Conservation (phyloP, 768 basidiomycete genomes). For the Lactarius pseudohatsudake region DNA sequence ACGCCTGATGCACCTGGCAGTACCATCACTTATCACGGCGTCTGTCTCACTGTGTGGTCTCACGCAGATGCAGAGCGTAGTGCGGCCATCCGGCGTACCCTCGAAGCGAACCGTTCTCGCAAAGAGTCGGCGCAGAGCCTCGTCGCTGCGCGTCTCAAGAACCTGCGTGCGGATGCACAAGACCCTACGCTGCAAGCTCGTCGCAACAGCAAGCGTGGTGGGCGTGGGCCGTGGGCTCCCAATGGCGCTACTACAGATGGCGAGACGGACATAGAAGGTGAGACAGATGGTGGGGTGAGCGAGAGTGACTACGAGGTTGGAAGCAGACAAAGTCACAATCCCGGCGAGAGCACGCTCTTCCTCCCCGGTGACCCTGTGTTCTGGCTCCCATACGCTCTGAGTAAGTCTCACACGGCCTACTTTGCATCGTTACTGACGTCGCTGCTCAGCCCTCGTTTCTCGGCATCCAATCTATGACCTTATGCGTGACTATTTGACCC, state of each 20-base stretch:
- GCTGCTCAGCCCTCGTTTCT: conserved; percentile 74
- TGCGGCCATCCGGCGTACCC: conserved; percentile 76
- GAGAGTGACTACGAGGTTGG: conserved; percentile 86
- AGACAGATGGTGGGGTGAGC: conserved; percentile 73
- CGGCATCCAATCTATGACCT: conserved; percentile 93
- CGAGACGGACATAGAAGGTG: conserved; percentile 70
- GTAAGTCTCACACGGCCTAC: conserved; percentile 44
- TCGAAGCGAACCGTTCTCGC: conserved; percentile 74
- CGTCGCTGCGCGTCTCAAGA: conserved; percentile 65
- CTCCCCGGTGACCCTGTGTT: conserved; percentile 88
- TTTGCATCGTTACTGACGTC: conserved; percentile 22
- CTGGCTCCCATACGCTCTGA: conserved; percentile 92
- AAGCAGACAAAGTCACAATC: conserved; percentile 73
- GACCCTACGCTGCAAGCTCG: conserved; percentile 63
- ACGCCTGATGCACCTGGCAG: conserved; percentile 34
- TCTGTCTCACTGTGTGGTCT: conserved; percentile 93
- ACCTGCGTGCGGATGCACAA: conserved; percentile 51
- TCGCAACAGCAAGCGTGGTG: conserved; percentile 52
- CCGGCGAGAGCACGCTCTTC: conserved; percentile 86
- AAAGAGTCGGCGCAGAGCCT: conserved; percentile 79
- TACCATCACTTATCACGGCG: conserved; percentile 80
- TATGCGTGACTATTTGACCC: conserved; percentile 94
- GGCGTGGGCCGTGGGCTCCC: conserved; percentile 70
- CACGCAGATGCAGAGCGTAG: conserved; percentile 90
- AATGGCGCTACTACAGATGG: conserved; percentile 53